Evolutionary conservation across 2,329 filamentous ascomycete genomes (phyloP), one percentile per base, ranked within the genome.

Genomic region (Colletotrichum endophyticum): DNA sequence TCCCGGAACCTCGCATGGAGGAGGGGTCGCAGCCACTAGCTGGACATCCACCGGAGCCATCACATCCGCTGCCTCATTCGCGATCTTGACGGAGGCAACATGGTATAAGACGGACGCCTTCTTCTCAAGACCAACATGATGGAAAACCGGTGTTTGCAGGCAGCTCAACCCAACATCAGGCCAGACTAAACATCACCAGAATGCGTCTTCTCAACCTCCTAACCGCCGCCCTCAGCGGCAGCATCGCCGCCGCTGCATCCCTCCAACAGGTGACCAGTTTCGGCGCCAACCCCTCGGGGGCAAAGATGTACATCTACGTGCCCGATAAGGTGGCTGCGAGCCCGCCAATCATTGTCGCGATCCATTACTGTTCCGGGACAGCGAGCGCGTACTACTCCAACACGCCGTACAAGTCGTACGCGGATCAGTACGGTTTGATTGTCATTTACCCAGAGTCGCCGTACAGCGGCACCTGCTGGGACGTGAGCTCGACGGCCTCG

Each of bases 361-460:
- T 89, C 76, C 88, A 92, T 84, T 91, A 88, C 83, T 92, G 91
- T 85, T 83, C 83, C 5, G 89, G 89, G 53, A 88, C 86, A 0
- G 90, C 87, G 1, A 80, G 84, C 66, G 87, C 86, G 3, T 91
- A 88, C 81, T 90, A 88, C 84, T 79, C 77, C 16, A 83, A 84
- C 56, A 88, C 87, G 1, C 88, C 88, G 0, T 92, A 91, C 80
- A 86, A 86, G 16, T 79, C 80, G 53, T 82, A 86, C 6, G 82
- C 84, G n/a, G 84, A 87, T 77, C 79, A 83, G 66, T 82, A 87
- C 75, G 86, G 86, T 59, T 86, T 86, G 78, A 84, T 88, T 36
- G 87, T 90, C 76, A 90, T 93, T 80, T 93, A 91, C 82, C 90
- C 90, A 2, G 85, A 87, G 78, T 88, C 87, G 4, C 89, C 89